Evolutionary conservation across 2,329 filamentous ascomycete species (phyloP), one percentile per base, ranked within the genome.

Genomic region (Cadophora luteo-olivacea): DNA sequence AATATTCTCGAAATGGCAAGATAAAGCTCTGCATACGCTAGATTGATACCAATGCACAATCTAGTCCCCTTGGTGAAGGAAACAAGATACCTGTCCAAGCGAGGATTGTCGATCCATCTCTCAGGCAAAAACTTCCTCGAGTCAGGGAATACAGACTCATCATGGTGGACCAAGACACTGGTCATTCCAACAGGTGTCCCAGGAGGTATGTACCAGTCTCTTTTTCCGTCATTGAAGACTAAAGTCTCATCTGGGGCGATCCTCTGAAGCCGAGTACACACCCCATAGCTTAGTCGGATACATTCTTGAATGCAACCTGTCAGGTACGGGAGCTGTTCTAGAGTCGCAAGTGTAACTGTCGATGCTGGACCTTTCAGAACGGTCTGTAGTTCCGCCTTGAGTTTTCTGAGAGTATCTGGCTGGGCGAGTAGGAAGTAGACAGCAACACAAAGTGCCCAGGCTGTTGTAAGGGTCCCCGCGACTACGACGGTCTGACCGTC

Each of bases 1-100:
- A 63, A 70, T 1, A 72, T 36, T 8, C 45, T 38, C 1, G 68
- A 51, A 1, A 72, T 49, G 9, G 32, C 58, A 3, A 71, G 32
- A 61, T 72, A 71, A 45, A 71, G 49, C 58, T 72, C 71, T 25
- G 65, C 61, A 22, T 61, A 64, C 2, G 67, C 71, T 4, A 72
- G 41, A 29, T 69, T 69, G 1, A 72, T 72, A 3, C 83, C 82
- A 5, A 84, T 74, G 64, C 83, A 84, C 16, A 75, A 75, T 16
- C 82, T 72, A 2, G 77, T 76, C 1, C 81, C 83, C 57, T 79
- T 82, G 3, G 78, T 79, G 69, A 84, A 84, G 1, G 80, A 66
- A n/a, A 83, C 74, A 48, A 84, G 77, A 57, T 77, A 78, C 22
- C 75, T 76, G 32, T 82, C 78, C 0, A 82, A 66, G 0, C 75